Evolutionary conservation across 2,329 filamentous ascomycete species (phyloP).

Genomic region (Aspergillus clavatus): DNA sequence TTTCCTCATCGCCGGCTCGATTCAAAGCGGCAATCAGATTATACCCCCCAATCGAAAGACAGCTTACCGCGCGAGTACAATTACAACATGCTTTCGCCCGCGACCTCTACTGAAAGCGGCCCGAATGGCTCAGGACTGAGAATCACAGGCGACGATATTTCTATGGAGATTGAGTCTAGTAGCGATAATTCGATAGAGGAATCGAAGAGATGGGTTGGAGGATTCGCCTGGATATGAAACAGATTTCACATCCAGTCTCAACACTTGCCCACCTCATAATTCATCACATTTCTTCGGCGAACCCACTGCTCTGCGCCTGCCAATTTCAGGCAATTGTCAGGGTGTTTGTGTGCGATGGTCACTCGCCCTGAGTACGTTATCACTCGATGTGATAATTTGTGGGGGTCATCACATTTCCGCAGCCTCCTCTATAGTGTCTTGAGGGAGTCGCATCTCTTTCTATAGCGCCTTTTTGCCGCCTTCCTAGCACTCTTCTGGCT

Average conservation of each 20-base stretch:
- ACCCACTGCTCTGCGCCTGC: not conserved
- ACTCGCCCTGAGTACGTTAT: too few relatives aligned
- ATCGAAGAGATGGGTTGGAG: slow-evolving; percentile 24
- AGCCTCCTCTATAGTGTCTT: not conserved
- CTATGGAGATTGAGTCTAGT: slow-evolving; percentile 30
- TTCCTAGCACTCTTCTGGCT: not conserved
- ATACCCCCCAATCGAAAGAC: slow-evolving; percentile 13
- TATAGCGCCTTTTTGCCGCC: not conserved
- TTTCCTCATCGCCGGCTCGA: slow-evolving; percentile 12
- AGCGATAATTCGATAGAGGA: slow-evolving; percentile 16
- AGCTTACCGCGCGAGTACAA: slow-evolving; percentile 17
- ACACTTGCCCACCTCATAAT: slow-evolving; percentile 5
- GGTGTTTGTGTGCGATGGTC: too few relatives aligned
- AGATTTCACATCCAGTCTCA: not conserved
- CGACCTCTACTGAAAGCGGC: slow-evolving; percentile 16
- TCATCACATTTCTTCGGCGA: not conserved
- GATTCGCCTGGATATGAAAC: slow-evolving; percentile 31
- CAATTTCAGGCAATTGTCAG: not conserved
- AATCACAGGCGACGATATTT: slow-evolving; percentile 22
- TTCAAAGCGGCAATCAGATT: slow-evolving; percentile 14
- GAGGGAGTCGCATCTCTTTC: not conserved
- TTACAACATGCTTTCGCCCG: slow-evolving; percentile 14
- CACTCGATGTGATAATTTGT: too few relatives aligned
- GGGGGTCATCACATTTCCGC: not conserved
- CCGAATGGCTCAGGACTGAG: slow-evolving; percentile 21